A percentile compares a stretch with the other conserved stretches of the same genome.
Evolutionary conservation across 106 monocot genomes (phyloP).

Genomic region (Apostasia ramifera): DNA sequence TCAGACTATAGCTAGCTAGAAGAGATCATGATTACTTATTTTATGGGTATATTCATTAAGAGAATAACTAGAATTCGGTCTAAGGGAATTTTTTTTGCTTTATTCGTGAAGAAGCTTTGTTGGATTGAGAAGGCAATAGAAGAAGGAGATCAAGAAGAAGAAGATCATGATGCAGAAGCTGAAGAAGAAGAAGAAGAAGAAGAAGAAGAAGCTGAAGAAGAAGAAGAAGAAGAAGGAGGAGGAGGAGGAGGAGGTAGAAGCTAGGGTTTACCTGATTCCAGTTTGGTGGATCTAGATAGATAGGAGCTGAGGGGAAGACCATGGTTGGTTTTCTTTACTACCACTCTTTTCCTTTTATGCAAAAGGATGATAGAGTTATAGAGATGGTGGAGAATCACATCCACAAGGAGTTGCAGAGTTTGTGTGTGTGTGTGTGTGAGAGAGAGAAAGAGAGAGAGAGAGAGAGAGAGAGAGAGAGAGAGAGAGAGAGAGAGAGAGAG

Average conservation of each 20-base stretch:
- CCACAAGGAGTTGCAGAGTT: slow-evolving; percentile 31
- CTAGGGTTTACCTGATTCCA: slow-evolving; percentile 53
- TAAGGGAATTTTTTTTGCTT: slow-evolving; percentile 22
- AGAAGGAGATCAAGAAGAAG: too few species aligned
- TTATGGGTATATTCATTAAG: slow-evolving; percentile 19
- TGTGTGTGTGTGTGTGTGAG: too few species aligned
- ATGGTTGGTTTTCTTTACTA: slow-evolving; percentile 39
- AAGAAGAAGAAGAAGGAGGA: not conserved
- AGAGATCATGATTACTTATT: not conserved
- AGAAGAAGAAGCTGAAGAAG: slow-evolving; percentile 7
- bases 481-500: slow-evolving; percentile 12
- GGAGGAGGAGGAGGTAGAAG: too few species aligned
- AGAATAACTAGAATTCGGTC: not conserved
- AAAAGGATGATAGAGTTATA: slow-evolving; percentile 20
- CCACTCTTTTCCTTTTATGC: slow-evolving; percentile 18
- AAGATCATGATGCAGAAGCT: too few species aligned
- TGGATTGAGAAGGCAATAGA: too few species aligned
- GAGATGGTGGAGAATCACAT: slow-evolving; percentile 47
- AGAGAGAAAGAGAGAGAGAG: too few species aligned
- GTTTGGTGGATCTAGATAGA: slow-evolving; percentile 58
- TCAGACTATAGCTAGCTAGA: not conserved
- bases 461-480: slow-evolving; percentile 13
- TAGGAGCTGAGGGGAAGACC: slow-evolving; percentile 53
- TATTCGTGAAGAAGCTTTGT: not conserved
- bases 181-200: too few species aligned